Evolutionary conservation across 2,329 filamentous ascomycete species (phyloP).

Genomic region (Chaetomium sp.): DNA sequence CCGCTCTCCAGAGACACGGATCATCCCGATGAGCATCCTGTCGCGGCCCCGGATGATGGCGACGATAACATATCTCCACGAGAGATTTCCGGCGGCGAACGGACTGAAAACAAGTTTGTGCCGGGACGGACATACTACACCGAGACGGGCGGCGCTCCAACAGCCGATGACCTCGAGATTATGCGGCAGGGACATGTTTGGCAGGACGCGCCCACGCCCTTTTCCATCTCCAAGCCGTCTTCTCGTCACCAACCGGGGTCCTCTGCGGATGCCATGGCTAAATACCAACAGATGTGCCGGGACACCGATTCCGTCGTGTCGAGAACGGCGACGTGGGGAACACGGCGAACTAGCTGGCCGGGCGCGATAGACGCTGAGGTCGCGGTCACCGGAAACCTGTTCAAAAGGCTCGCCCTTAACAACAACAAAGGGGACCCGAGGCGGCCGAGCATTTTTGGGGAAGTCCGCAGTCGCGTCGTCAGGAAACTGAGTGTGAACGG

Average conservation of each 20-base stretch:
- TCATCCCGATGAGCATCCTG: neutral
- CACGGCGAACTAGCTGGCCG: slow-evolving; percentile 58
- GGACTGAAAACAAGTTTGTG: slow-evolving; percentile 45
- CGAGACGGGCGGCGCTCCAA: slow-evolving; percentile 36
- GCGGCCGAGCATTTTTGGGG: slow-evolving; percentile 49
- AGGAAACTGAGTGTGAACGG: slow-evolving; percentile 41
- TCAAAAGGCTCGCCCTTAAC: slow-evolving; percentile 56
- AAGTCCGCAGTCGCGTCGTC: slow-evolving; percentile 41
- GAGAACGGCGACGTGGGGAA: slow-evolving; percentile 63
- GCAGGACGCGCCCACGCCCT: slow-evolving; percentile 43
- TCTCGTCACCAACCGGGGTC: slow-evolving; percentile 41
- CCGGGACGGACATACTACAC: slow-evolving; percentile 45
- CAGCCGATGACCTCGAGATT: slow-evolving; percentile 42
- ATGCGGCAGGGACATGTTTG: slow-evolving; percentile 44
- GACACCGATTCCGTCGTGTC: slow-evolving; percentile 56
- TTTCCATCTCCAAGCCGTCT: slow-evolving; percentile 35
- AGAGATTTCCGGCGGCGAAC: slow-evolving; percentile 39
- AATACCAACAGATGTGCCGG: slow-evolving; percentile 44
- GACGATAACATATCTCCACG: slow-evolving; percentile 35
- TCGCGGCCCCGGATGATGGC: slow-evolving; percentile 5
- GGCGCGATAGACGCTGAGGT: slow-evolving; percentile 53
- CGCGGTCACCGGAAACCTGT: slow-evolving; percentile 52
- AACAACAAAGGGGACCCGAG: slow-evolving; percentile 42
- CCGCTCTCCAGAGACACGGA: neutral
- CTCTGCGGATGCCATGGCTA: slow-evolving; percentile 48